Conservation (phyloP, 1,139 yeast genomes). For the Starmera stellimalicola region DNA sequence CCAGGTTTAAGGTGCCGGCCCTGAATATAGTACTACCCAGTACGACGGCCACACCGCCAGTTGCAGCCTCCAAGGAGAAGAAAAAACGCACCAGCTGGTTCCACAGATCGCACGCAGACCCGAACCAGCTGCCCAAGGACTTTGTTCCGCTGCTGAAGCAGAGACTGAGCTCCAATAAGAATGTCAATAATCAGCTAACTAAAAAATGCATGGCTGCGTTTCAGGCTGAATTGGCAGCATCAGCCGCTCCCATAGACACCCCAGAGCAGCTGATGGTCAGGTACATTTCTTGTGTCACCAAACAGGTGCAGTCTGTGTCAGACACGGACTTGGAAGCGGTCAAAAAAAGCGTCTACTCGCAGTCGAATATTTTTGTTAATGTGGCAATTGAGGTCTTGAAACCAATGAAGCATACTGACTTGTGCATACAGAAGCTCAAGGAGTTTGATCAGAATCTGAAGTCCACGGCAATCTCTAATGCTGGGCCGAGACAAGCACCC, state of each 20-base stretch:
- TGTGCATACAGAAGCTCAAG: conserved; percentile 32
- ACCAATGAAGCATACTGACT: conserved; percentile 34
- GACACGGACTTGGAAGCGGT: conserved; percentile 24
- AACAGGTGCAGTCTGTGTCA: conserved; percentile 48
- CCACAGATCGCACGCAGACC: conserved; percentile 3
- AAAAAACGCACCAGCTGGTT: conserved; percentile 9
- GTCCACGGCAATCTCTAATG: conserved; percentile 6
- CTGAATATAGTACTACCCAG: no score
- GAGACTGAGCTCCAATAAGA: conserved; percentile 43
- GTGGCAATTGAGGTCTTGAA: conserved; percentile 40
- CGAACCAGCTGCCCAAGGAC: conserved; percentile 33
- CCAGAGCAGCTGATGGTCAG: conserved; percentile 59
- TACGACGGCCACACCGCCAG: no score
- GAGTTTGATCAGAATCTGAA: conserved; percentile 22
- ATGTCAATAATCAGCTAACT: conserved; percentile 30
- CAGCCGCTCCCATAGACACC: conserved; percentile 34
- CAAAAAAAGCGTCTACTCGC: conserved; percentile 40
- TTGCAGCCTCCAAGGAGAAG: no score
- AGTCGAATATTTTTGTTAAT: conserved; percentile 48
- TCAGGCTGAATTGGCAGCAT: conserved; percentile 56
- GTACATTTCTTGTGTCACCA: conserved; percentile 56
- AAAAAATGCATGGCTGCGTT: conserved; percentile 41
- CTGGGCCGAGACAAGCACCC: conserved; percentile 24
- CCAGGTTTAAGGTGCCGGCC: no score
- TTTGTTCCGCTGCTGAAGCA: conserved; percentile 38